Evolutionary conservation across 148 eudicot species (phyloP), one percentile per base, ranked within the genome.

Genomic region (Rhododendron ferrugineum): DNA sequence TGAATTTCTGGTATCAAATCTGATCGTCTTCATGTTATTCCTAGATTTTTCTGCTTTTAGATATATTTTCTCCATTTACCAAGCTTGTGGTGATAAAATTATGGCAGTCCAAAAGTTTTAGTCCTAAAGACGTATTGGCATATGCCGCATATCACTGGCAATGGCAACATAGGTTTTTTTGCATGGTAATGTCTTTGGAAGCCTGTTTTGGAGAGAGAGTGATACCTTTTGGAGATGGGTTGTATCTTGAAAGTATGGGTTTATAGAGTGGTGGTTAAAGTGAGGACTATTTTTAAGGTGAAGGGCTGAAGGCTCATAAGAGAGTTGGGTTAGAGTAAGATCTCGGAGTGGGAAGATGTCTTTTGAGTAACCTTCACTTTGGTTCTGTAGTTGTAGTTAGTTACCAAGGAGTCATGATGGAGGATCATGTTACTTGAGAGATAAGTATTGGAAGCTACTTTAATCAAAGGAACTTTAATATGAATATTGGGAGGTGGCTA

Each of bases 1-100:
- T 83, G 99, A 95, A 80, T 94, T 86, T 93, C 91, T 97, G 98
- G 98, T 94, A 93, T 56, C 23, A 23, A 70, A 23, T 52, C 77
- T 87, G 78, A 47, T 8, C 14, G 81, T 72, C 81, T 60, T 49
- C 36, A 42, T 62, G 28, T 66, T 56, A 20, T 82, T 72, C 79
- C n/a, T 78, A 54, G 37, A 42, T 56, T 82, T 58, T 64, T 22
- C 34, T 75, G 85, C 16, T 14, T 18, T 34, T 60, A n/a, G 11
- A 50, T 75, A 70, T 30, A 2, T 50, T 50, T 11, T 30, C 7
- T 34, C 37, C 52, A 82, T 34, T 64, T 5, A 42, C 44, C 56
- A 26, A n/a, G 11, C 50, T 11, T 78, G 58, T 78, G 81, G 34
- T 44, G 28, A 77, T 40, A 77, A 9, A 42, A 77, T 58, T 37